These are phyloP conservation scores for Arabidopsis hybrid DNA, from an alignment of 441 rosid genomes.

Conservation along the genomic window DNA sequence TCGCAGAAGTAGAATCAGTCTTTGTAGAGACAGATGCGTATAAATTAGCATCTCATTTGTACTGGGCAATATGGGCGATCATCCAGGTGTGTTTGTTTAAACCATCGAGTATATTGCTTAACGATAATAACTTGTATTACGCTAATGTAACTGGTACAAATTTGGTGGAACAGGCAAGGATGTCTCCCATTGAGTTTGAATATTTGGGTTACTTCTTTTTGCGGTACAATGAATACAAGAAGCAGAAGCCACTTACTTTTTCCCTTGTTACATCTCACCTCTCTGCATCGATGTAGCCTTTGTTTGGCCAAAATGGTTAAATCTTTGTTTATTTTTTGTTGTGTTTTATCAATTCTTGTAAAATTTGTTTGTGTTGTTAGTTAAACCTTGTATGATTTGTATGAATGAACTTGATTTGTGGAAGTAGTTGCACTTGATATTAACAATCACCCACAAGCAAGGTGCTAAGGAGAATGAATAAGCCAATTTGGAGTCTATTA, in stretches of 20 bases:
- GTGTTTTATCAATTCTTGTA: slow-evolving; percentile 37
- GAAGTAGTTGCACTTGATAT: background rate
- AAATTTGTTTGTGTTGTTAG: slow-evolving; percentile 25
- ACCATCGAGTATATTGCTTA: background rate
- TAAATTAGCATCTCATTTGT: slow-evolving; percentile 82
- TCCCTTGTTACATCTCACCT: slow-evolving; percentile 67
- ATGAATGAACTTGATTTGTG: slow-evolving; percentile 16
- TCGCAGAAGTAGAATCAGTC: slow-evolving; percentile 67
- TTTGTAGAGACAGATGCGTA: slow-evolving; percentile 73
- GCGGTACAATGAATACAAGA: slow-evolving; percentile 86
- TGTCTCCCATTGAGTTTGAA: slow-evolving; percentile 94
- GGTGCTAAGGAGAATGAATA: background rate
- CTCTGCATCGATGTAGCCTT: slow-evolving; percentile 34
- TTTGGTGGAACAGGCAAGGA: slow-evolving; percentile 71
- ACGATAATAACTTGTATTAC: background rate
- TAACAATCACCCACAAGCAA: background rate
- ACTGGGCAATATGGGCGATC: slow-evolving; percentile 96
- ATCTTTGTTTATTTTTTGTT: background rate
- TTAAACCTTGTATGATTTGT: slow-evolving; percentile 25
- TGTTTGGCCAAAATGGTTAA: slow-evolving; percentile 14
- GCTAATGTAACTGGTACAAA: slow-evolving; percentile 1
- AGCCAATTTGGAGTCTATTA: too few relatives aligned
- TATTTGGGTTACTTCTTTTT: slow-evolving; percentile 87
- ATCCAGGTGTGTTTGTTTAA: slow-evolving; percentile 69
- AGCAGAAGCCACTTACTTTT: slow-evolving; percentile 61